Base-by-base conservation (phyloP, 1,139 yeast genomes). In the Tardiomyces digboiensis region DNA sequence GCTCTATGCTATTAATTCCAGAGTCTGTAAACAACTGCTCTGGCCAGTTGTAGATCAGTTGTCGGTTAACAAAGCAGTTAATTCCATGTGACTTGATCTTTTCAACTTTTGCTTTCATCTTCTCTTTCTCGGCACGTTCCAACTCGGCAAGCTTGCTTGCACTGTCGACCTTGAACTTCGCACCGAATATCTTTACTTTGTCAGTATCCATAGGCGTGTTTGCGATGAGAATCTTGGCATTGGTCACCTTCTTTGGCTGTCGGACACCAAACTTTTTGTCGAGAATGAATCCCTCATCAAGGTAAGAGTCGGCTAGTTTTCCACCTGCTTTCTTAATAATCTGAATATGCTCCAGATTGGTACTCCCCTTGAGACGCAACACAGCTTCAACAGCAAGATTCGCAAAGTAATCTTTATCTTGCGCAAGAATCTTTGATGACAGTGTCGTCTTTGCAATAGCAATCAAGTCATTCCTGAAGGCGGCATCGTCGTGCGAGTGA, bases 181-280 rank as follows among this genome's bases (percentile, higher is more conserved):
- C 97, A 47, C 99, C 99, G 66, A 91, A 91, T 45, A 91, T 81
- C 67, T 91, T 91, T 48, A 91, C 97, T 65, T 91, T 91, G 62
- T 89, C 97, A 7, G 98, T 89, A 61, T 91, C 98, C 87, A 91
- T 80, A 20, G 97, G 46, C 10, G 98, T 91, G 66, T 91, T 91
- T 23, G 98, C 96, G 58, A 91, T 84, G 52, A 93, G 74, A 52
- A 91, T 87, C 56, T 78, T 82, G 29, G 95, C 96, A 58, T 91
- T 80, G 56, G 79, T 80, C 45, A 93, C 69, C 56, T 73, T 78
- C 65, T 86, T 89, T 42, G 97, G 95, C 70, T 93, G 98, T 56
- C 86, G 82, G 54, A 86, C 89, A 54, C 98, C 98, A 61, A 91
- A 91, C 60, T 77, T 79, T 68, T 91, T 91, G 61, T 85, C 88